These are phyloP conservation scores for Ophiorrhiza pumila DNA, from an alignment of 257 asterid species.

Conservation along the genomic window DNA sequence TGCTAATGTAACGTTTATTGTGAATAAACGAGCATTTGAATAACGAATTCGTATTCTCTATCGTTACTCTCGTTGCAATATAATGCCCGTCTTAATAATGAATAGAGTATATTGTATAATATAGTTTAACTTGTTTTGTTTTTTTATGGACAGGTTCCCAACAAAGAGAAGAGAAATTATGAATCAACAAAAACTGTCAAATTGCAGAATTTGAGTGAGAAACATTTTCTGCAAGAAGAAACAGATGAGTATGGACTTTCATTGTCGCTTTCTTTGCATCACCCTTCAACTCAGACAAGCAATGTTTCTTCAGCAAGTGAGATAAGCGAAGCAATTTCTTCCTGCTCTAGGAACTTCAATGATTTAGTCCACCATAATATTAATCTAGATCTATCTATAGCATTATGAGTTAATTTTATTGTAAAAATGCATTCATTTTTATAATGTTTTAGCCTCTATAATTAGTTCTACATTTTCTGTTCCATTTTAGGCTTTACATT, in stretches of 20 bases:
- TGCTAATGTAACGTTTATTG: no score
- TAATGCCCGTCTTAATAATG: no score
- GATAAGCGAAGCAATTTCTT: slow-evolving; percentile 44
- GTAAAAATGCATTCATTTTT: background rate
- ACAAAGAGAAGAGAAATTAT: background rate
- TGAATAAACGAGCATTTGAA: no score
- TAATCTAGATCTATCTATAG: slow-evolving; percentile 64
- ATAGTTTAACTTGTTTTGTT: background rate
- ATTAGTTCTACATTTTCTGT: background rate
- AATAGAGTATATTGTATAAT: no score
- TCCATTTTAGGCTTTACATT: background rate
- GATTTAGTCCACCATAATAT: slow-evolving; percentile 18
- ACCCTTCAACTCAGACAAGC: slow-evolving; percentile 36
- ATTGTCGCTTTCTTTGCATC: slow-evolving; percentile 47
- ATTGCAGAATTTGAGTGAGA: slow-evolving; percentile 11
- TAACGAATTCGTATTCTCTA: no score
- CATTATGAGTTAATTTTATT: slow-evolving; percentile 28
- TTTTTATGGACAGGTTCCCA: slow-evolving; percentile 6
- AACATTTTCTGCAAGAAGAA: slow-evolving; percentile 6
- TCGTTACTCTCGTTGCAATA: no score
- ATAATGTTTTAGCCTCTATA: background rate
- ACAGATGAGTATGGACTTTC: slow-evolving; percentile 49
- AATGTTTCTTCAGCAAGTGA: slow-evolving; percentile 52
- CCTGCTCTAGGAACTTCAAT: slow-evolving; percentile 16
- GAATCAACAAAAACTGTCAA: slow-evolving; percentile 15